Conservation (phyloP, 164 flowering plant genomes). For the Pachysandra terminalis region DNA sequence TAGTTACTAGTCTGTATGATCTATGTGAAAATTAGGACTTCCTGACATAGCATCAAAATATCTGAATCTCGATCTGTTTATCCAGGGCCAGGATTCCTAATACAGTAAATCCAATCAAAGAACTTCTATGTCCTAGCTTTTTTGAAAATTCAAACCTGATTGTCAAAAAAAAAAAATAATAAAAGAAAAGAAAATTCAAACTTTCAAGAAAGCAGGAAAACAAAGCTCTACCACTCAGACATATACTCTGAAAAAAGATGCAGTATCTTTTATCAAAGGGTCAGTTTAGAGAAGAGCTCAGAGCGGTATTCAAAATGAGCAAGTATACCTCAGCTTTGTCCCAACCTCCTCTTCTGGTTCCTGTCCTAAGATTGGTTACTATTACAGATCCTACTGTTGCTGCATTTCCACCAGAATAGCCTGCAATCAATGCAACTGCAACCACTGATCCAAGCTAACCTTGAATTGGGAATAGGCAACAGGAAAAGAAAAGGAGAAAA, state of each 20-base stretch:
- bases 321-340: slow-evolving; percentile 83
- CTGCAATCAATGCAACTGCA: slow-evolving; percentile 28
- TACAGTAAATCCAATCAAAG: neutral
- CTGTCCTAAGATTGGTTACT: slow-evolving; percentile 75
- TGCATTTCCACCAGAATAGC: slow-evolving; percentile 73
- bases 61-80: neutral
- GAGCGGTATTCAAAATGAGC: neutral
- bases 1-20: too few relatives aligned
- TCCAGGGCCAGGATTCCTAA: neutral
- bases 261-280: too few relatives aligned
- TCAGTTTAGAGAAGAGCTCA: neutral
- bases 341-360: slow-evolving; percentile 64
- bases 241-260: too few relatives aligned
- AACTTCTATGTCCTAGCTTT: neutral
- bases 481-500: neutral
- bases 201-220: too few relatives aligned
- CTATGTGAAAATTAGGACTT: neutral
- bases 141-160: too few relatives aligned
- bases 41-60: neutral
- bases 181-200: too few relatives aligned
- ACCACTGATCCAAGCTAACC: slow-evolving; percentile 7
- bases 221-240: too few relatives aligned
- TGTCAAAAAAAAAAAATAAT: too few relatives aligned
- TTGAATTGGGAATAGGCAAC: neutral
- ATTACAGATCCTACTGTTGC: slow-evolving; percentile 81